phyloP scores from a whole-genome alignment of 2,329 filamentous ascomycete genomes.

The Calonectria hawksworthii region DNA sequence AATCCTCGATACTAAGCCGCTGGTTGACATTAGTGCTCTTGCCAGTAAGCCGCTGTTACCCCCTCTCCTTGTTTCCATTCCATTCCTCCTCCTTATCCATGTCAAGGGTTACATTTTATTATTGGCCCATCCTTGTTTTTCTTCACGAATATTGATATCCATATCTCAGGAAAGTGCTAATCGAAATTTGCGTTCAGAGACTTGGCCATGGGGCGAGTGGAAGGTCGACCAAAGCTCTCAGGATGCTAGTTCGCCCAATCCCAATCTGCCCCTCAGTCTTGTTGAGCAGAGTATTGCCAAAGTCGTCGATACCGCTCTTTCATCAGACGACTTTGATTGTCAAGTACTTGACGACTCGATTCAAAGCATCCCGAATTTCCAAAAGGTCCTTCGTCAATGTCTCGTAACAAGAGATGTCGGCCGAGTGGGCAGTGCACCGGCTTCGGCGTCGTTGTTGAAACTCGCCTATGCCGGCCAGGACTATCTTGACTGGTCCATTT shows the following conservation, averaged over 20 bases:
- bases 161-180: neutral
- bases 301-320: neutral
- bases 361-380: neutral
- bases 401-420: neutral
- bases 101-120: neutral
- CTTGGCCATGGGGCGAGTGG: slow-evolving; percentile 25
- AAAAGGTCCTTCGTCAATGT: neutral
- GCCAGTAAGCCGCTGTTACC: slow-evolving; percentile 1
- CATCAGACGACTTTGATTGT: neutral
- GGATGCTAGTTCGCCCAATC: neutral
- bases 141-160: neutral
- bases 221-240: neutral
- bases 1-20: slow-evolving; percentile 7
- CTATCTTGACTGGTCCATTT: neutral
- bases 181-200: neutral
- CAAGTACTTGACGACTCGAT: neutral
- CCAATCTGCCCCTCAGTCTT: neutral
- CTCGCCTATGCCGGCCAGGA: slow-evolving; percentile 3
- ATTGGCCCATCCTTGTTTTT: neutral
- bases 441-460: slow-evolving; percentile 1
- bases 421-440: neutral
- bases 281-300: slow-evolving; percentile 8
- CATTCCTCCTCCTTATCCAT: neutral
- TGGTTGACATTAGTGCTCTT: slow-evolving; percentile 2
- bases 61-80: neutral